These are phyloP conservation scores for Rhynchosporium secalis DNA, from an alignment of 2,329 filamentous ascomycete species.

Conservation along the genomic window DNA sequence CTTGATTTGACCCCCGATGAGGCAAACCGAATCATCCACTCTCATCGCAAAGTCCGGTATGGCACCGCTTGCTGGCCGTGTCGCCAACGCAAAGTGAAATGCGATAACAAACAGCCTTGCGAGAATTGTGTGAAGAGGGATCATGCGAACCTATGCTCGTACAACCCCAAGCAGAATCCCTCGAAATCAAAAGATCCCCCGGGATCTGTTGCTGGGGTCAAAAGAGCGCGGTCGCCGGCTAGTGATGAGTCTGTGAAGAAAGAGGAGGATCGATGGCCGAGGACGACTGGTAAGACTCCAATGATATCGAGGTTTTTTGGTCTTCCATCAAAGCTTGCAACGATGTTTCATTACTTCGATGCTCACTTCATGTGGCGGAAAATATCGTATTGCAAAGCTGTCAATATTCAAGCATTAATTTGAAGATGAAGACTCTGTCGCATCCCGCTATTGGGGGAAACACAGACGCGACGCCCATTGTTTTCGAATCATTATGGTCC, in stretches of 20 bases:
- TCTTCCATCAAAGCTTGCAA: neutral
- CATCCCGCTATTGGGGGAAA: too few species aligned
- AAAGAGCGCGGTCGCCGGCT: slow-evolving; percentile 35
- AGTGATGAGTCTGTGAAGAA: slow-evolving; percentile 35
- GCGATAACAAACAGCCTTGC: slow-evolving; percentile 67
- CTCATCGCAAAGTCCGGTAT: slow-evolving; percentile 67
- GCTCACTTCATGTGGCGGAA: too few species aligned
- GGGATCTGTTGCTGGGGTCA: slow-evolving; percentile 29
- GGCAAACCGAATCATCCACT: slow-evolving; percentile 67
- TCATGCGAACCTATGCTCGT: slow-evolving; percentile 64
- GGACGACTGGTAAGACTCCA: slow-evolving; percentile 35
- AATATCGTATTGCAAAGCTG: too few species aligned
- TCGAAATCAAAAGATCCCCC: slow-evolving; percentile 28
- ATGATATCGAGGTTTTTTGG: neutral
- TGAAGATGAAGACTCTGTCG: too few species aligned
- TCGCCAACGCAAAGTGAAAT: slow-evolving; percentile 67
- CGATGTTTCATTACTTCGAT: neutral
- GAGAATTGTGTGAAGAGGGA: slow-evolving; percentile 68
- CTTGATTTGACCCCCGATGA: slow-evolving; percentile 51
- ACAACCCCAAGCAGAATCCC: slow-evolving; percentile 58
- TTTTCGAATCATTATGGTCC: too few species aligned
- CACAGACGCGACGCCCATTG: too few species aligned
- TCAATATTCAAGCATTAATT: too few species aligned
- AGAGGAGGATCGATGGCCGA: slow-evolving; percentile 38
- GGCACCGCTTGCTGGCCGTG: slow-evolving; percentile 61